Conservation (phyloP, 331 rosid genomes). For the Malus hybrid region DNA sequence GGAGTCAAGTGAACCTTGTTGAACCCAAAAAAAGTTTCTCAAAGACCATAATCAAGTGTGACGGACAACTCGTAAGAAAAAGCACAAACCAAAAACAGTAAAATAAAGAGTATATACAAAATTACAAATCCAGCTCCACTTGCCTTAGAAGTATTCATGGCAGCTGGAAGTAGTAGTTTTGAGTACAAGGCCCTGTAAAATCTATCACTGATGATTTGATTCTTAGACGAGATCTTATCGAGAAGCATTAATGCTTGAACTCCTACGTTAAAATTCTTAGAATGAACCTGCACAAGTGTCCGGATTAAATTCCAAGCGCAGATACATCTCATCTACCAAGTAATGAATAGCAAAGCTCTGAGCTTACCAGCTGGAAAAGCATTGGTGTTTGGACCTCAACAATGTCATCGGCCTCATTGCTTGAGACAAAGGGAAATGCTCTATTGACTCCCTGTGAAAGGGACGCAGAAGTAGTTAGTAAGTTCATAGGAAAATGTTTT, state of each 20-base stretch:
- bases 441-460: constrained; percentile 79
- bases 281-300: constrained; percentile 69
- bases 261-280: constrained; percentile 82
- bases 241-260: constrained; percentile 97
- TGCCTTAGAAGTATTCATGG: constrained; percentile 87
- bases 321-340: background rate
- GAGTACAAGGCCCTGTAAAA: constrained; percentile 87
- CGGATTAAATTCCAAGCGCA: constrained; percentile 6
- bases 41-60: background rate
- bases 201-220: constrained; percentile 82
- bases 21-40: background rate
- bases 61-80: too few relatives aligned
- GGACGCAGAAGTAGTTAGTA: background rate
- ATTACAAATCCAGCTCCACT: constrained; percentile 1
- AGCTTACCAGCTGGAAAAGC: constrained; percentile 76
- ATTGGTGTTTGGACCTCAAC: constrained; percentile 84
- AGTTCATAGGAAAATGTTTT: background rate
- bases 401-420: constrained; percentile 81
- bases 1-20: background rate
- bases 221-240: constrained; percentile 91
- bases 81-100: background rate
- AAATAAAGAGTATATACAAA: too few relatives aligned
- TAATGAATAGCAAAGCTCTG: constrained; percentile 2
- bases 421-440: constrained; percentile 89
- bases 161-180: constrained; percentile 81